Conservation (phyloP, 1,284 basidiomycete species). For the Cutaneotrichosporon sp. region DNA sequence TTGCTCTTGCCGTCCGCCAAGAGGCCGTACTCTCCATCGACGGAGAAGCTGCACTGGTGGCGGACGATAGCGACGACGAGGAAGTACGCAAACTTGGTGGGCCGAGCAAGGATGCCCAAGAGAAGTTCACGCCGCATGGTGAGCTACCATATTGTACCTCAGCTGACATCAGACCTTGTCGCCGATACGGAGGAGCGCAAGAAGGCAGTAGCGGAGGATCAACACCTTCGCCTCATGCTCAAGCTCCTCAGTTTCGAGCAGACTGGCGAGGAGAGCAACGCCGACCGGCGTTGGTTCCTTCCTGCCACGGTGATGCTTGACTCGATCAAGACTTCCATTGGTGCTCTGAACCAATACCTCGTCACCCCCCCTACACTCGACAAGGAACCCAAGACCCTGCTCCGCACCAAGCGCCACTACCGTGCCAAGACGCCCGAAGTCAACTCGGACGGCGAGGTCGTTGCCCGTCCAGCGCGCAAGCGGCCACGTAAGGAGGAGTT, state of each 20-base stretch:
- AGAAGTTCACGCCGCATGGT: slow-evolving; percentile 73
- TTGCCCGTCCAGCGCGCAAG: neutral
- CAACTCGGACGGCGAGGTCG: slow-evolving; percentile 62
- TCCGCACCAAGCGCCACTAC: slow-evolving; percentile 16
- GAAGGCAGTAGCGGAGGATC: slow-evolving; percentile 68
- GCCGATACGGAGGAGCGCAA: slow-evolving; percentile 67
- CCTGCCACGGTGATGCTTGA: slow-evolving; percentile 29
- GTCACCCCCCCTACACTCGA: slow-evolving; percentile 16
- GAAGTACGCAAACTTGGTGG: slow-evolving; percentile 40
- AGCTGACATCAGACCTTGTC: slow-evolving; percentile 58
- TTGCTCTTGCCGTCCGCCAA: slow-evolving; percentile 62
- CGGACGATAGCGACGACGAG: slow-evolving; percentile 50
- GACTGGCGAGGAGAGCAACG: slow-evolving; percentile 12
- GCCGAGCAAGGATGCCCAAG: slow-evolving; percentile 65
- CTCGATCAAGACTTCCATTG: slow-evolving; percentile 26
- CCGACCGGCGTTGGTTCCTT: slow-evolving; percentile 29
- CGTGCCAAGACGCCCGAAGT: slow-evolving; percentile 68
- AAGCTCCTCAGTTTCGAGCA: slow-evolving; percentile 37
- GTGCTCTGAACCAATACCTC: slow-evolving; percentile 37
- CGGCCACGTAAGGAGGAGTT: slow-evolving; percentile 51
- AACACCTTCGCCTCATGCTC: slow-evolving; percentile 75
- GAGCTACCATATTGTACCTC: slow-evolving; percentile 45
- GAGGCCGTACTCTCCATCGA: slow-evolving; percentile 68
- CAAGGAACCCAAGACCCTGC: slow-evolving; percentile 32
- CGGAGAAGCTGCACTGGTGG: slow-evolving; percentile 45